Percentiles rank a stretch among this genome's conserved stretches.
phyloP scores from a whole-genome alignment of 1,284 basidiomycete species.

The Fomes fomentarius region DNA sequence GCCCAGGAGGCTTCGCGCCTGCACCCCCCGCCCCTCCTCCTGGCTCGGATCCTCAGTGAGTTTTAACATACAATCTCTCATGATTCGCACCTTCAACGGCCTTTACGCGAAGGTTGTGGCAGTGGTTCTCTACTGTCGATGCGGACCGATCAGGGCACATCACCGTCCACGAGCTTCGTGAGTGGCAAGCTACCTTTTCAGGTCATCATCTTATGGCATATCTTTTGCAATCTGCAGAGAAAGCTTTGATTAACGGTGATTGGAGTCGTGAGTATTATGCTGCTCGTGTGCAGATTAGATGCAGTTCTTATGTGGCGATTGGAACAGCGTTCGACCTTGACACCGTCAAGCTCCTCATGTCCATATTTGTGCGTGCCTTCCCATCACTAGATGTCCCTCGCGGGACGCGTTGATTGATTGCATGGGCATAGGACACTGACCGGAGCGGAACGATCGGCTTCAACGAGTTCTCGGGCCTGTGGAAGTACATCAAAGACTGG shows the following conservation, averaged over 20 bases:
- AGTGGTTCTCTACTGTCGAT: slow-evolving; percentile 75
- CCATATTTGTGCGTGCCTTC: slow-evolving; percentile 64
- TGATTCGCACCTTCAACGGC: not conserved
- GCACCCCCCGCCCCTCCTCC: slow-evolving; percentile 51
- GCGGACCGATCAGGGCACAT: slow-evolving; percentile 70
- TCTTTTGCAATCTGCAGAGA: slow-evolving; percentile 42
- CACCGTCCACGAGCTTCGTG: slow-evolving; percentile 66
- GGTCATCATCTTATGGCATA: not conserved
- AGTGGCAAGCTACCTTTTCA: slow-evolving; percentile 31
- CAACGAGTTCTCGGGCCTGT: slow-evolving; percentile 78
- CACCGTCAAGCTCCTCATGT: slow-evolving; percentile 83
- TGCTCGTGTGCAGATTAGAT: not conserved
- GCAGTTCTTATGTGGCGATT: not conserved
- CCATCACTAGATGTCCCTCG: too few relatives aligned
- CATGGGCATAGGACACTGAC: slow-evolving; percentile 59
- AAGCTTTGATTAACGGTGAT: slow-evolving; percentile 78
- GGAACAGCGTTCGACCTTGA: slow-evolving; percentile 75
- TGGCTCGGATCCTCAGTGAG: slow-evolving; percentile 74
- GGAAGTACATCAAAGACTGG: slow-evolving; percentile 87
- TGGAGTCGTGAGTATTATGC: slow-evolving; percentile 65
- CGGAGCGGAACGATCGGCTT: slow-evolving; percentile 77
- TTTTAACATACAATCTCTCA: slow-evolving; percentile 5
- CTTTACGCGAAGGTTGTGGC: slow-evolving; percentile 56
- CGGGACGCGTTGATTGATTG: too few relatives aligned
- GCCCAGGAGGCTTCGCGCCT: slow-evolving; percentile 46